These are phyloP conservation scores for Aphanomyces cochlioides DNA, from an alignment of 352 stramenopile species.

Conservation along the genomic window DNA sequence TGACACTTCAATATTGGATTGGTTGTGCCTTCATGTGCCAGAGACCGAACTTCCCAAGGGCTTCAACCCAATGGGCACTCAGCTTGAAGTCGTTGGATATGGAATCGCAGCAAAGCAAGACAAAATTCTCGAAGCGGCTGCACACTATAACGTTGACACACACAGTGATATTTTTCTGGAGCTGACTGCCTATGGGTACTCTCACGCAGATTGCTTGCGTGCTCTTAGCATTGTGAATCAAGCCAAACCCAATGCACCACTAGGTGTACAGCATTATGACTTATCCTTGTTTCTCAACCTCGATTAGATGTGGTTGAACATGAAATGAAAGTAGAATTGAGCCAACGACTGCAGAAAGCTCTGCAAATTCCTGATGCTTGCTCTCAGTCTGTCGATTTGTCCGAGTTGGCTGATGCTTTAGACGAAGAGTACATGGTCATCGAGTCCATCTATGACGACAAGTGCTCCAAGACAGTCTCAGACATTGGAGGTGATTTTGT, in stretches of 20 bases:
- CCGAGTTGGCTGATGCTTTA: slow-evolving; percentile 50
- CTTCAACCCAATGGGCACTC: slow-evolving; percentile 86
- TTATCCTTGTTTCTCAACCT: slow-evolving; percentile 24
- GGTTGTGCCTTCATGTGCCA: slow-evolving; percentile 74
- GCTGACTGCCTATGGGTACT: slow-evolving; percentile 75
- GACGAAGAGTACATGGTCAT: slow-evolving; percentile 76
- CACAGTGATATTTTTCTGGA: slow-evolving; percentile 52
- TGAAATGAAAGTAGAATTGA: slow-evolving; percentile 38
- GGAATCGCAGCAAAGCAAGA: slow-evolving; percentile 22
- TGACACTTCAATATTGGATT: slow-evolving; percentile 57
- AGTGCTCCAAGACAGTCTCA: slow-evolving; percentile 10
- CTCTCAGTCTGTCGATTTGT: slow-evolving; percentile 28
- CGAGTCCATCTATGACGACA: slow-evolving; percentile 82
- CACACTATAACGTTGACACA: neutral
- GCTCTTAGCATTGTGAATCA: slow-evolving; percentile 47
- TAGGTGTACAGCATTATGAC: neutral
- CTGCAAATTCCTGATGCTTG: slow-evolving; percentile 30
- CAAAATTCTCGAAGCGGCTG: slow-evolving; percentile 9
- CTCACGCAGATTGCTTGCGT: slow-evolving; percentile 44
- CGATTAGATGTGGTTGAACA: slow-evolving; percentile 31
- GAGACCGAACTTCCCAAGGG: slow-evolving; percentile 71
- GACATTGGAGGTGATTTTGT: slow-evolving; percentile 25
- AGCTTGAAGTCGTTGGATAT: slow-evolving; percentile 77
- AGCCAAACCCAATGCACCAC: slow-evolving; percentile 5
- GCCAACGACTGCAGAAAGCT: slow-evolving; percentile 43